Evolutionary conservation across 495 filamentous ascomycete genomes (phyloP).

Genomic region (Diplogelasinospora grovesii): DNA sequence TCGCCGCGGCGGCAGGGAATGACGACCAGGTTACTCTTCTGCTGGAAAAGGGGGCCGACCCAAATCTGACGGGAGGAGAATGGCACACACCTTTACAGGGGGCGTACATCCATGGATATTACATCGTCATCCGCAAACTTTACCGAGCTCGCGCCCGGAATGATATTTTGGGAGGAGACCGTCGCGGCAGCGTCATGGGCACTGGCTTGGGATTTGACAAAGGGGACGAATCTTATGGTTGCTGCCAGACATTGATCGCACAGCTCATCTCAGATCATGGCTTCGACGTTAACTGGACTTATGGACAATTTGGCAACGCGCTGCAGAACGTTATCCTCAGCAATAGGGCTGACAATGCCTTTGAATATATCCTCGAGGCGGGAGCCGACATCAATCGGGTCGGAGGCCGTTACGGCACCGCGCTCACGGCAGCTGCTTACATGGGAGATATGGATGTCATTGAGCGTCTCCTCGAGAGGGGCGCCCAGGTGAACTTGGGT

Average conservation of each 20-base stretch:
- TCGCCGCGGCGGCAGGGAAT: slow-evolving; percentile 11
- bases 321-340: not conserved
- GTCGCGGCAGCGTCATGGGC: not conserved
- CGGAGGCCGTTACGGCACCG: slow-evolving; percentile 11
- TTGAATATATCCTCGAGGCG: not conserved
- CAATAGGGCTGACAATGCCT: not conserved
- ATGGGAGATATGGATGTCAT: slow-evolving; percentile 10
- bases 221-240: too few species aligned
- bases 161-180: not conserved
- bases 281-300: slow-evolving; percentile 3
- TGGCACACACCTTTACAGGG: slow-evolving; percentile 17
- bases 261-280: not conserved
- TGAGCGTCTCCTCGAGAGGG: slow-evolving; percentile 12
- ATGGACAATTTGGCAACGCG: slow-evolving; percentile 14
- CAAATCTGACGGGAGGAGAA: slow-evolving; percentile 11
- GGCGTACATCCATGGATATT: slow-evolving; percentile 6
- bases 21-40: slow-evolving; percentile 13
- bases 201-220: not conserved
- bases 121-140: not conserved
- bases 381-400: slow-evolving; percentile 7
- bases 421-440: slow-evolving; percentile 10
- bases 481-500: not conserved
- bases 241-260: slow-evolving; percentile 12
- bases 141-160: not conserved
- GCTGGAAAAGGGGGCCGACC: slow-evolving; percentile 20